Evolutionary conservation across 495 filamentous ascomycete species (phyloP).

Genomic region (Aspergillus diversus): DNA sequence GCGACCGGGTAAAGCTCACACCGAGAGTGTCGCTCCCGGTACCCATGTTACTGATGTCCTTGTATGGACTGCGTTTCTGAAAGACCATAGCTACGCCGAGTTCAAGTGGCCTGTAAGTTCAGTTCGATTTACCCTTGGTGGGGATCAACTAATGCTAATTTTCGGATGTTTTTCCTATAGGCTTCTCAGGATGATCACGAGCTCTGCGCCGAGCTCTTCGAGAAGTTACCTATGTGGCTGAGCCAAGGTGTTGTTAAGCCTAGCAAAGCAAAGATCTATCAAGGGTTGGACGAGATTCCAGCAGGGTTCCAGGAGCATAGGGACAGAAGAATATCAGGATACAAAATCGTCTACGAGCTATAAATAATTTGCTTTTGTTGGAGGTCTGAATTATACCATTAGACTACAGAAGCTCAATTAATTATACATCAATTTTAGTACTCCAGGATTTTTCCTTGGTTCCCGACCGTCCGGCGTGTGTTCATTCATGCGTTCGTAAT

Average conservation of each 20-base stretch:
- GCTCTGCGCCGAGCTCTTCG: slow-evolving; percentile 33
- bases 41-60: slow-evolving; percentile 36
- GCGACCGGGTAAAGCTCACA: slow-evolving; percentile 34
- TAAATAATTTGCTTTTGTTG: too few relatives aligned
- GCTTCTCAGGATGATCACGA: slow-evolving; percentile 33
- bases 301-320: slow-evolving; percentile 33
- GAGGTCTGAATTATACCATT: too few relatives aligned
- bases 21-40: slow-evolving; percentile 23
- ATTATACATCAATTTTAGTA: too few relatives aligned
- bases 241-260: slow-evolving; percentile 27
- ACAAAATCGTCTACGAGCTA: slow-evolving; percentile 33
- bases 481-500: too few relatives aligned
- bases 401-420: too few relatives aligned
- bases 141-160: too few relatives aligned
- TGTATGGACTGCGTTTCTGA: slow-evolving; percentile 39
- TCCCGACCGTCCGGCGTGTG: too few relatives aligned
- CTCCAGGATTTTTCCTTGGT: too few relatives aligned
- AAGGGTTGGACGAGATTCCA: slow-evolving; percentile 25
- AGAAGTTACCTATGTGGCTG: slow-evolving; percentile 32
- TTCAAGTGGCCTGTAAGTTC: slow-evolving; percentile 32
- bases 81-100: slow-evolving; percentile 34
- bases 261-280: slow-evolving; percentile 18
- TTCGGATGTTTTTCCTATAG: slow-evolving; percentile 9
- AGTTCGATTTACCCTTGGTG: too few relatives aligned
- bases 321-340: slow-evolving; percentile 30